Evolutionary conservation across 495 filamentous ascomycete species (phyloP), one percentile per base, ranked within the genome.

Genomic region (Aspergillus campestris): DNA sequence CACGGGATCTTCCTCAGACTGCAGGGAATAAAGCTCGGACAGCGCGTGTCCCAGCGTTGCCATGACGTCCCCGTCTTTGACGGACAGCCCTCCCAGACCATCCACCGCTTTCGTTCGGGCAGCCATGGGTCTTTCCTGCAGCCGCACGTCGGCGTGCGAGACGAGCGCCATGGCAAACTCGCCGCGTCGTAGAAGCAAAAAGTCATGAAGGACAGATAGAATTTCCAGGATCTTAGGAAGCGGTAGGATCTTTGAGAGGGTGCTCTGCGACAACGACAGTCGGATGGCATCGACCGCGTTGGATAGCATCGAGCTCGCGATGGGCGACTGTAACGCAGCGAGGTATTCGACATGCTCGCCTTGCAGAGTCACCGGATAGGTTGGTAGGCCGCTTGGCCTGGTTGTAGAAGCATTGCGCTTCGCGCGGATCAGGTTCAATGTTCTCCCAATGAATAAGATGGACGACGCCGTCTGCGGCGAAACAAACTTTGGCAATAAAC

Each of bases 101-200:
- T 64, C 59, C 37, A 52, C 41, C 3, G 49, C 28, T 9, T 62
- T 53, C 14, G 49, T 42, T 47, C 62, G 51, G 18, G 58, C 42
- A 6, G 39, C 52, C 7, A 39, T 31, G 37, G 42, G 69, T 27
- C 74, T 66, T 39, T 69, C 69, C n/a, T 67, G 59, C 15, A 94
- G 75, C 47, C 80, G 81, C 31, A 84, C 75, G 51, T 94, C 86
- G 7, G 89, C 88, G 68, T 95, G 85, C 30, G 82, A 75, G 1
- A 92, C 86, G 13, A 98, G 69, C 8, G 86, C 80, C 49, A 91
- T 78, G 6, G 87, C 88, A 62, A 98, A 98, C 58, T 96, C 92
- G 8, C 92, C 91, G 12, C 86, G 76, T 8, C 85, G 79, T 8
- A 98, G 78, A 8, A 98, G 74, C 53, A 95, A 85, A 60, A 94